Evolutionary conservation across 2,329 filamentous ascomycete species (phyloP).

Genomic region (Diaporthe vexans): DNA sequence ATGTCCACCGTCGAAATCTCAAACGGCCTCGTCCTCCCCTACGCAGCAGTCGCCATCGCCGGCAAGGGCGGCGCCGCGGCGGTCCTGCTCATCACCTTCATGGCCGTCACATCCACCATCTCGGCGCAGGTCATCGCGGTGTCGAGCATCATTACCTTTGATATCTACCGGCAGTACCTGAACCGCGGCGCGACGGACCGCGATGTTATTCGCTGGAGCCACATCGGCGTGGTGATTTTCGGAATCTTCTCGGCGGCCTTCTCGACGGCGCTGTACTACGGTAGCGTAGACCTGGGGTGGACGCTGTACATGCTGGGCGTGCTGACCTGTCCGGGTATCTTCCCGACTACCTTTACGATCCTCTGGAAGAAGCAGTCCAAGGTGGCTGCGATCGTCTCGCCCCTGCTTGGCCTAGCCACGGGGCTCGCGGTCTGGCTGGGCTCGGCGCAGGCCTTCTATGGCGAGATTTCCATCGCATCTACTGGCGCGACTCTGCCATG

Average conservation of each 20-base stretch:
- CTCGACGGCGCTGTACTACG: constrained; percentile 66
- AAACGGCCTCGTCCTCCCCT: constrained; percentile 78
- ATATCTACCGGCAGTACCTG: constrained; percentile 66
- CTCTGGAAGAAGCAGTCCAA: constrained; percentile 65
- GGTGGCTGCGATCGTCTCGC: constrained; percentile 63
- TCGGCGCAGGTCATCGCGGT: constrained; percentile 67
- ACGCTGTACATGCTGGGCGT: constrained; percentile 68
- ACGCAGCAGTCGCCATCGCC: constrained; percentile 77
- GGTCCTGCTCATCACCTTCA: constrained; percentile 78
- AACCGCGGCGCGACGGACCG: constrained; percentile 60
- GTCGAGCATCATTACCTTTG: constrained; percentile 67
- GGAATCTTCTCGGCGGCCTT: constrained; percentile 65
- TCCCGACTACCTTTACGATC: constrained; percentile 66
- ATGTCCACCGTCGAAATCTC: constrained; percentile 69
- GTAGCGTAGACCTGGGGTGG: constrained; percentile 67
- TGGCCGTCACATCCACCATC: constrained; percentile 77
- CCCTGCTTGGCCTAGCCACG: constrained; percentile 61
- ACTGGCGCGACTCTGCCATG: constrained; percentile 65
- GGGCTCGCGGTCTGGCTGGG: constrained; percentile 68
- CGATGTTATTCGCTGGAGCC: constrained; percentile 65
- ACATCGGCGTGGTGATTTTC: constrained; percentile 67
- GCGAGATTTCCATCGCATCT: constrained; percentile 60
- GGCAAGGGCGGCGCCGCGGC: constrained; percentile 79
- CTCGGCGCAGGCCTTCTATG: constrained; percentile 60
- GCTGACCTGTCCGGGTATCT: constrained; percentile 66